Percentiles rank a stretch among this genome's conserved stretches.
phyloP scores from a whole-genome alignment of 768 basidiomycete species.

The Rhodotorula taiwanensis region DNA sequence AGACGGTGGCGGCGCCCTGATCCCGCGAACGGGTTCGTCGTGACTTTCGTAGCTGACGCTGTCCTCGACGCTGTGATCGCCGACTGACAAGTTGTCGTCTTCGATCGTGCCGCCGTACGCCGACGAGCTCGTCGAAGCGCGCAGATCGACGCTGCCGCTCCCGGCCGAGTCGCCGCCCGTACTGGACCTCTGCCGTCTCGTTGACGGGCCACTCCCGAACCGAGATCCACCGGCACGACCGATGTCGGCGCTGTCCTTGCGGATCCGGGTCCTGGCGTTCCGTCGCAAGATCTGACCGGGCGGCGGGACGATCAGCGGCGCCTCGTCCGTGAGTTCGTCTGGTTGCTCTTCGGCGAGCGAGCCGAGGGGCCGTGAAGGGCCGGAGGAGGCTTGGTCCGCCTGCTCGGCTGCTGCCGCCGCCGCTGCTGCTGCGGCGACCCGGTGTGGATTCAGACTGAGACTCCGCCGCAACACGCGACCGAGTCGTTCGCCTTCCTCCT shows the following conservation, averaged over 20 bases:
- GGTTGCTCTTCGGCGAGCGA: constrained; percentile 62
- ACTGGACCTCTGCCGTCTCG: not conserved
- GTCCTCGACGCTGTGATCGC: constrained; percentile 14
- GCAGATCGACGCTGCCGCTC: constrained; percentile 1
- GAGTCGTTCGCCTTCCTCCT: constrained; percentile 61
- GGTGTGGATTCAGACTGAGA: constrained; percentile 36
- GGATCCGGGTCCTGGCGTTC: constrained; percentile 88
- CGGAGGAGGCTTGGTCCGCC: too few relatives aligned
- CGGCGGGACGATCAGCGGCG: constrained; percentile 73
- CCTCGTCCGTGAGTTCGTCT: constrained; percentile 62
- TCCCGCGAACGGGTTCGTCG: constrained; percentile 20
- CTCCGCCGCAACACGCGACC: constrained; percentile 31
- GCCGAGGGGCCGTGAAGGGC: not conserved
- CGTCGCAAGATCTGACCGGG: constrained; percentile 85
- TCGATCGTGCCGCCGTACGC: not conserved
- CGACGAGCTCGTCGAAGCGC: not conserved
- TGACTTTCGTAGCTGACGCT: constrained; percentile 25
- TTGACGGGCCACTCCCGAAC: constrained; percentile 57
- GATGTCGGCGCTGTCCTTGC: constrained; percentile 72
- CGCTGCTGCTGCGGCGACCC: constrained; percentile 25
- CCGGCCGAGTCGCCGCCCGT: not conserved
- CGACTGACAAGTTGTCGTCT: constrained; percentile 5
- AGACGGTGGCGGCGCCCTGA: not conserved
- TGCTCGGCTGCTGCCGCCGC: not conserved
- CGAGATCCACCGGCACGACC: constrained; percentile 64